These are phyloP conservation scores for Lablab purpureus DNA, from an alignment of 306 rosid genomes.

Conservation along the genomic window DNA sequence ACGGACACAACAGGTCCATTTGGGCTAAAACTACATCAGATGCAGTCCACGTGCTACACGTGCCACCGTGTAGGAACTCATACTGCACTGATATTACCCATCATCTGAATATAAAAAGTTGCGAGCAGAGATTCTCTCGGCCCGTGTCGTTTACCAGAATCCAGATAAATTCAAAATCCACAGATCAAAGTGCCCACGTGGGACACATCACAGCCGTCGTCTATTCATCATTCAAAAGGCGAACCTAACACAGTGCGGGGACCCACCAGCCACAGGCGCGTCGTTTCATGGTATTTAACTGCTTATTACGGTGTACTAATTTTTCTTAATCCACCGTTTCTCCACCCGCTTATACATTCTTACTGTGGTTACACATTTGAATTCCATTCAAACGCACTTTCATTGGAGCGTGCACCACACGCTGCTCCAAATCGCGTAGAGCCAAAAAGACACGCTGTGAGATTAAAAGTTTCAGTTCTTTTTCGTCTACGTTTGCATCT, in stretches of 20 bases:
- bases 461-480: slow-evolving; percentile 40
- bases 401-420: slow-evolving; percentile 25
- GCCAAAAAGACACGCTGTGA: neutral
- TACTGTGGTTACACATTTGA: slow-evolving; percentile 10
- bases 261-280: neutral
- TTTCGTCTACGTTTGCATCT: slow-evolving; percentile 37
- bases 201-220: slow-evolving; percentile 37
- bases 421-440: slow-evolving; percentile 8
- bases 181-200: neutral
- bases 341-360: neutral
- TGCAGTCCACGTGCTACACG: slow-evolving; percentile 35
- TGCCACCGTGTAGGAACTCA: slow-evolving; percentile 1
- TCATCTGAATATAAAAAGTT: neutral
- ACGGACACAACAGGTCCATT: neutral
- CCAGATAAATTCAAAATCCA: slow-evolving; percentile 3
- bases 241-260: neutral
- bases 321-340: neutral
- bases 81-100: neutral
- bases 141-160: neutral
- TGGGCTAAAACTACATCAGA: neutral
- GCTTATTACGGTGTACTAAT: neutral
- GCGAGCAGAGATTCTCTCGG: slow-evolving; percentile 41
- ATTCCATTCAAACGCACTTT: neutral
- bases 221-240: neutral
- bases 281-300: neutral